Evolutionary conservation across 495 filamentous ascomycete genomes (phyloP), one percentile per base, ranked within the genome.

Genomic region (Penicillium bovifimosum): DNA sequence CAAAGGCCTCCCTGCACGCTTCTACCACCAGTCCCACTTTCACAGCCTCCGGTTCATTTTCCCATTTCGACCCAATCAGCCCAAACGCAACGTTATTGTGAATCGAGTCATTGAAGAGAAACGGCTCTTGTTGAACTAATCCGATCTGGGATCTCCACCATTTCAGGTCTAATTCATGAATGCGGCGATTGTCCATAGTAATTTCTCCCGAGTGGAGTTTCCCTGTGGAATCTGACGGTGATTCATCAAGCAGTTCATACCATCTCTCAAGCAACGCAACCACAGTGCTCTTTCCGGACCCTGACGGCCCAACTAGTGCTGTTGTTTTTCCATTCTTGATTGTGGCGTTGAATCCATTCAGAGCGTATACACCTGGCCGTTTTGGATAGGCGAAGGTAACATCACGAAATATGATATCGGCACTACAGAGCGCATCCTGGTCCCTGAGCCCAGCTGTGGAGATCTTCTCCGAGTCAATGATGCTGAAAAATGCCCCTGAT

Each of bases 61-160:
- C 85, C 76, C 73, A 82, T 39, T 75, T 66, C 0, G 83, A 82
- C 5, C 84, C 84, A 13, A 83, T 67, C 31, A 96, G 74, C 28
- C 90, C 91, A 57, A 90, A 82, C 6, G 72, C 74, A 54, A 96
- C 88, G 61, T 95, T 96, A 6, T 86, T 74, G 60, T 76, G 86
- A 53, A 96, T 88, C 0, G 86, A 90, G 0, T 81, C 87, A 39
- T 79, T 79, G 66, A 96, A 96, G 5, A 71, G 51, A 1, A 64
- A 52, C 1, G 68, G 68, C 6, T 67, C 67, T 51, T 66, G 63
- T 34, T 57, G 56, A 26, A 96, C 91, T 5, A 96, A 76, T 0
- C 86, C 80, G 41, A 96, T 86, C 38, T 95, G 83, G 53, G 85
- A 82, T 39, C 91, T 79, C 47, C 93, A 71, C 90, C 90, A 96